Evolutionary conservation across 306 rosid species (phyloP).

Genomic region (Ziziphus jujuba): DNA sequence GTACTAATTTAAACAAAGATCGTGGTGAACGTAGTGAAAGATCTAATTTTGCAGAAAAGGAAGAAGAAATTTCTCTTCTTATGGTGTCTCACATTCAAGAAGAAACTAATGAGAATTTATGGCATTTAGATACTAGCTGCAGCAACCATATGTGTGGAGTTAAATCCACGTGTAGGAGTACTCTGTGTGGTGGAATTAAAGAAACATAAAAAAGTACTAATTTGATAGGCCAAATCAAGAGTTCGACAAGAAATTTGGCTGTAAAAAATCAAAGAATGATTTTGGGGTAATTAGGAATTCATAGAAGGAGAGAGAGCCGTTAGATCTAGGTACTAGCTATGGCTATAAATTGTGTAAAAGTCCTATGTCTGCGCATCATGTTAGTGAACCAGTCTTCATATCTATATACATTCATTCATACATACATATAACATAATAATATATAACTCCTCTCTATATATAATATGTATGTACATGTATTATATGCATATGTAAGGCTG

Average conservation of each 20-base stretch:
- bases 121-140: no score
- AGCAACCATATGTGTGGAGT: no score
- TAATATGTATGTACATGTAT: neutral
- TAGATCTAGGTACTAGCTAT: slow-evolving; percentile 8
- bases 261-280: neutral
- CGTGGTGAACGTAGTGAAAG: no score
- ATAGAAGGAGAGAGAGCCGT: slow-evolving; percentile 32
- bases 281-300: slow-evolving; percentile 4
- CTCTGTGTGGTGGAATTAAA: no score
- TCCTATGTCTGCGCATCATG: slow-evolving; percentile 4
- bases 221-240: neutral
- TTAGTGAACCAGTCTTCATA: neutral
- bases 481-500: neutral
- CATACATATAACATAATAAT: neutral
- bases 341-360: slow-evolving; percentile 21
- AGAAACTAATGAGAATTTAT: no score
- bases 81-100: no score
- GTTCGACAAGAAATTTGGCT: neutral
- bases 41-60: no score
- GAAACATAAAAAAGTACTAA: no score
- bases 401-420: no score
- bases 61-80: no score
- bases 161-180: no score
- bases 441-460: neutral
- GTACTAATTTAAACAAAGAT: no score